Evolutionary conservation across 768 basidiomycete species (phyloP), one percentile per base, ranked within the genome.

Genomic region (Asterophora lycoperdoides): DNA sequence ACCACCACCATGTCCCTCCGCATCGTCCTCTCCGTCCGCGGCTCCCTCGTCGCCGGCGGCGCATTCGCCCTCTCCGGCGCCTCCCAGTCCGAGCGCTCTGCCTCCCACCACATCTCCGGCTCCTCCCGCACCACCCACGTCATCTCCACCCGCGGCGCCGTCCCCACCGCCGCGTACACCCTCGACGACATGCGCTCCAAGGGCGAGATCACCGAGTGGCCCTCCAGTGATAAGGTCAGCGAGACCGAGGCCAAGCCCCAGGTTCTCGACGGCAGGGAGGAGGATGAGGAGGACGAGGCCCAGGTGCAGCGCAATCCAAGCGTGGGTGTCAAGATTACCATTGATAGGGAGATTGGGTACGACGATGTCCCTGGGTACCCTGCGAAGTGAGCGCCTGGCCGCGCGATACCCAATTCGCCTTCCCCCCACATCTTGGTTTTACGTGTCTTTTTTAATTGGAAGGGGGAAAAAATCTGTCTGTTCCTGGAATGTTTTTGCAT

Each of bases 1-100:
- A 92, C 90, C 23, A 83, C 87, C 34, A 89, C 89, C 14, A 92
- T 92, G 90, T 79, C 83, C 28, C 83, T 91, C 60, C 88, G 89
- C 56, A 89, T 93, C 72, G 75, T 93, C 55, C 85, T 93, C 58
- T 78, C 80, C 53, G 84, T 92, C 43, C 83, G 86, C 46, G 89
- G 89, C n/a, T 64, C 79, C 19, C 86, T 91, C 63, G 75, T 70
- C 18, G 65, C 77, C 35, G 89, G 89, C 35, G 89, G 89, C 17
- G 72, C 75, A 38, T 91, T 89, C 62, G 78, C 80, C 13, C 65
- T 76, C n/a, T 75, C 77, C 46, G 77, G 67, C 20, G 68, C 75
- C 4, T 58, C 67, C 26, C 60, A 60, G 44, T 62, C 64, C 15
- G 64, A n/a, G n/a, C n/a, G n/a, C n/a, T n/a, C n/a, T n/a, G n/a